phyloP scores from a whole-genome alignment of 2,329 filamentous ascomycete species.

The Ceratocystis albifundus region DNA sequence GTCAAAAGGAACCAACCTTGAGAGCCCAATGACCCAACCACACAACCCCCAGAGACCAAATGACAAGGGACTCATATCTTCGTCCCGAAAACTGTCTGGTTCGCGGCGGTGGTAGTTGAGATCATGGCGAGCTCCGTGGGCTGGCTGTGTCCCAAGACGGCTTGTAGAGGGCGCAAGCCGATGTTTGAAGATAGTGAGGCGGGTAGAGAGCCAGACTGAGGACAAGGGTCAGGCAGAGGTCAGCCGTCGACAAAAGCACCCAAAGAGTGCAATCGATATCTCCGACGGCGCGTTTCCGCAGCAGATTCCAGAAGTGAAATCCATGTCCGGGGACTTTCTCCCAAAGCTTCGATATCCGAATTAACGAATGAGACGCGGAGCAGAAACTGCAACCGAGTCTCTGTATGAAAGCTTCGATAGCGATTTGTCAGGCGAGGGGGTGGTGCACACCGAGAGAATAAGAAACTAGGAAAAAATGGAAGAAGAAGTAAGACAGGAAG shows the following conservation, averaged over 20 bases:
- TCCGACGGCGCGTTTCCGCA: conserved; percentile 99
- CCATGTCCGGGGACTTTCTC: conserved; percentile 99
- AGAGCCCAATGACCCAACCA: conserved; percentile 4
- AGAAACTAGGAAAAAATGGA: conserved; percentile 25
- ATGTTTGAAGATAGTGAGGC: conserved; percentile 6
- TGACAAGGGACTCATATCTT: conserved; percentile 73
- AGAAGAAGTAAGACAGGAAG: conserved; percentile 18
- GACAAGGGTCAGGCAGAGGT: conserved; percentile 30
- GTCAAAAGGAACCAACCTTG: not conserved
- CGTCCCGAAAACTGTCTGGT: conserved; percentile 40
- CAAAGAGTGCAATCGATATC: conserved; percentile 45
- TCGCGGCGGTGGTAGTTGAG: not conserved
- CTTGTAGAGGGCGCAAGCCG: conserved; percentile 26
- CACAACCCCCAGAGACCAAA: conserved; percentile 6
- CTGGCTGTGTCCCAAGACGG: not conserved
- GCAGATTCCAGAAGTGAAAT: conserved; percentile 28
- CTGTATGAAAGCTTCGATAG: conserved; percentile 98
- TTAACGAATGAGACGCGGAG: conserved; percentile 26
- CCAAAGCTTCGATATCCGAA: conserved; percentile 58
- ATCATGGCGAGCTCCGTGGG: not conserved
- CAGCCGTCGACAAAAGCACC: conserved; percentile 28
- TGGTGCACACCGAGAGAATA: conserved; percentile 37
- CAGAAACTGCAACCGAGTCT: conserved; percentile 32
- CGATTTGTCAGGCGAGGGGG: conserved; percentile 99
- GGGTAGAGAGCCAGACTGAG: conserved; percentile 9